Evolutionary conservation across 1,284 basidiomycete species (phyloP), one percentile per base, ranked within the genome.

Genomic region (Moniliella sp.): DNA sequence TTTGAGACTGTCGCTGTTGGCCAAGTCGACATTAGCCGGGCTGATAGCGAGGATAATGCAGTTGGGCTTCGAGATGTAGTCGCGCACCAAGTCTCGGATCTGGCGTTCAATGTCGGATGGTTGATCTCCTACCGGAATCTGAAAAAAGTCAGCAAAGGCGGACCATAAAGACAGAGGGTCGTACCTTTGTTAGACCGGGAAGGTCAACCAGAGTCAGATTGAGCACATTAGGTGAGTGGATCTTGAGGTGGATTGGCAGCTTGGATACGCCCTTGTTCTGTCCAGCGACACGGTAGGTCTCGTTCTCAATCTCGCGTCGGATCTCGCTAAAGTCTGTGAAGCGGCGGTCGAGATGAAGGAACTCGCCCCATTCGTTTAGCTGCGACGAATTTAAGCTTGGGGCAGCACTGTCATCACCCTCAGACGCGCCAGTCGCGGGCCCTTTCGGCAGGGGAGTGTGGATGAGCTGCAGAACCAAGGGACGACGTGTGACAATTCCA

Each of bases 241-340:
- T 88, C 59, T 83, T 74, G 43, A 94, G 67, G 43, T 81, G 78
- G 57, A 93, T 94, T 4, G 88, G 86, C 34, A 93, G 64, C 62
- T 86, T 86, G 65, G 80, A 86, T 40, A 97, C 78, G 33, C 91
- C 88, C 66, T 94, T 99, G 65, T 97, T 97, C 68, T 94, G 86
- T 0, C 88, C 88, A 0, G 91, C 88, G 16, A 99, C 88, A 27
- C 88, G 69, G 61, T 78, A 86, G 2, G 91, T 97, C 67, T 99
- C 91, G 59, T 83, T 79, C 64, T 97, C 88, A 44, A 99, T 97
- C 66, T 99, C 91, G 45, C 77, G 77, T 23, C 84, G 71, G 46
- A 97, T 79, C 50, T 94, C 86, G 33, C 71, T 69, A 58, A 91
- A 94, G 58, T 94, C 86, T 28, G 82, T 86, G 64, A 88, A 94